These are phyloP conservation scores for Stephanodiscus triporus DNA, from an alignment of 108 stramenopile species.

Conservation along the genomic window DNA sequence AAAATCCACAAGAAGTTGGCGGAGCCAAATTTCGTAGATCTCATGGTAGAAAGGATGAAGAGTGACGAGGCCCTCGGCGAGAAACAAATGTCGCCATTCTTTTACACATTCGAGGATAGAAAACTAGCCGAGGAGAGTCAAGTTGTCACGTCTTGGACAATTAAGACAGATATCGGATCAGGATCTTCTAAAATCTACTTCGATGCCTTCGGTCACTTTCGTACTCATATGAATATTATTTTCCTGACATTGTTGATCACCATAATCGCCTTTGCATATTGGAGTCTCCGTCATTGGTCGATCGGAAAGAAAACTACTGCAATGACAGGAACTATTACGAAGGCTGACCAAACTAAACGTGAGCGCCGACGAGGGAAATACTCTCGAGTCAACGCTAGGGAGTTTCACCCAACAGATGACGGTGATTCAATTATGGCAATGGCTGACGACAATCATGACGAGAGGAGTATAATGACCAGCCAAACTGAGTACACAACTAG, in stretches of 20 bases:
- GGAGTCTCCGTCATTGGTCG: not conserved
- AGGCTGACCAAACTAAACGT: not conserved
- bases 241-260: conserved; percentile 15
- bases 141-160: conserved; percentile 53
- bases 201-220: not conserved
- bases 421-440: conserved; percentile 4
- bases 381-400: not conserved
- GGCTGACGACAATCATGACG: not conserved
- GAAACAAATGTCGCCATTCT: conserved; percentile 37
- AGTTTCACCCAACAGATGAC: conserved; percentile 3
- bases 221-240: not conserved
- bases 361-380: not conserved
- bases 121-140: conserved; percentile 24
- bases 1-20: conserved; percentile 38
- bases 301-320: not conserved
- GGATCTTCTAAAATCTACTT: conserved; percentile 7
- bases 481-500: conserved; percentile 10
- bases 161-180: conserved; percentile 46
- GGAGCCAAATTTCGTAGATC: conserved; percentile 26
- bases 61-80: conserved; percentile 27
- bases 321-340: not conserved
- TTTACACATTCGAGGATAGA: conserved; percentile 22
- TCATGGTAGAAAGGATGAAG: conserved; percentile 32
- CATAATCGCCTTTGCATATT: conserved; percentile 9
- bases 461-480: conserved; percentile 4